Percentiles rank a stretch among this genome's conserved stretches.
Evolutionary conservation across 305 asterid genomes (phyloP).

Genomic region (Ruellia speciosa): DNA sequence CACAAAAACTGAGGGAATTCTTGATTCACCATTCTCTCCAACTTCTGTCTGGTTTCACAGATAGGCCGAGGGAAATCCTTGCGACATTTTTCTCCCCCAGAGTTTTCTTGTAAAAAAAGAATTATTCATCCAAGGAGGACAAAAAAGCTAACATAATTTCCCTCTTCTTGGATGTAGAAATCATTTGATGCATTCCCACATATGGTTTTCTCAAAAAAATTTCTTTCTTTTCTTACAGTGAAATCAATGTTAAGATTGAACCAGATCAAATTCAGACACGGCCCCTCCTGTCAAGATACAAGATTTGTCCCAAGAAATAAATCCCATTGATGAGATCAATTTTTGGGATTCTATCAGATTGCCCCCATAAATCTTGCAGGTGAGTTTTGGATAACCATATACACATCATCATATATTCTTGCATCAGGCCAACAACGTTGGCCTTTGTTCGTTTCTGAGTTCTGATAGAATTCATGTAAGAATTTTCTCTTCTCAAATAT

Average conservation of each 20-base stretch:
- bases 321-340: no score
- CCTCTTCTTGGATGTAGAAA: neutral
- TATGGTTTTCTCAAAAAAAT: no score
- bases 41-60: neutral
- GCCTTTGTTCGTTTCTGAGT: conserved; percentile 9
- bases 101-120: conserved; percentile 26
- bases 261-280: neutral
- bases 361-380: conserved; percentile 5
- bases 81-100: conserved; percentile 12
- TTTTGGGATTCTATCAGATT: neutral
- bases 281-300: neutral
- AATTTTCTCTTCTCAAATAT: neutral
- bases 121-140: conserved; percentile 7
- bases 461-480: neutral
- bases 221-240: no score
- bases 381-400: conserved; percentile 1
- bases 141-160: no score
- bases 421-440: no score
- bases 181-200: no score
- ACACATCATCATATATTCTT: neutral
- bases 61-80: neutral
- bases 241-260: no score
- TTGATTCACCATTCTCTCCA: neutral
- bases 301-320: no score
- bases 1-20: conserved; percentile 15